These are phyloP conservation scores for Saturnispora dispora DNA, from an alignment of 805 yeast species.

Conservation along the genomic window DNA sequence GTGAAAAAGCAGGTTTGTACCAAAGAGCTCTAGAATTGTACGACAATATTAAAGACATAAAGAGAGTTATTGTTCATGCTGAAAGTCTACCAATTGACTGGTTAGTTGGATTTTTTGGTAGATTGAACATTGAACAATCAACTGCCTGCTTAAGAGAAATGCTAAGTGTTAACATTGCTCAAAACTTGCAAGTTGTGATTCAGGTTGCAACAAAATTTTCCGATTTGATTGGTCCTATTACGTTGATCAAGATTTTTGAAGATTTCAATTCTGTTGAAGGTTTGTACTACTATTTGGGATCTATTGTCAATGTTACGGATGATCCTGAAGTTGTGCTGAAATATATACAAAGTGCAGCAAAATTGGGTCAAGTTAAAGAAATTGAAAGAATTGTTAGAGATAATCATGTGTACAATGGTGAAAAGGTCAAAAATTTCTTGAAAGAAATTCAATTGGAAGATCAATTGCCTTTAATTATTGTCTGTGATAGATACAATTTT, in stretches of 20 bases:
- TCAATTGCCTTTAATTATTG: slow-evolving; percentile 92
- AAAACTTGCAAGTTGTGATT: slow-evolving; percentile 84
- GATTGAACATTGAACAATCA: slow-evolving; percentile 88
- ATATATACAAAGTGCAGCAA: slow-evolving; percentile 91
- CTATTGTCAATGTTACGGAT: slow-evolving; percentile 86
- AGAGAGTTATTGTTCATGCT: slow-evolving; percentile 88
- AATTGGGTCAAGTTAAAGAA: slow-evolving; percentile 82
- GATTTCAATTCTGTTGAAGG: slow-evolving; percentile 91
- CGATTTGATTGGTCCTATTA: slow-evolving; percentile 80
- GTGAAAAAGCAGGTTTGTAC: slow-evolving; percentile 92
- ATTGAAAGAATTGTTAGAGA: slow-evolving; percentile 94
- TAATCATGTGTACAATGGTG: slow-evolving; percentile 91
- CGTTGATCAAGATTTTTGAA: slow-evolving; percentile 84
- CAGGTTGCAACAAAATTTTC: slow-evolving; percentile 97
- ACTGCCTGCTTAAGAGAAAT: slow-evolving; percentile 80
- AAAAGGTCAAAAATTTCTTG: slow-evolving; percentile 92
- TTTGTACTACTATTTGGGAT: slow-evolving; percentile 83
- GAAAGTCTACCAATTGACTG: slow-evolving; percentile 82
- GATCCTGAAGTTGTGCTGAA: slow-evolving; percentile 94
- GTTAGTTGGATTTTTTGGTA: slow-evolving; percentile 88
- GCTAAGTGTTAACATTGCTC: slow-evolving; percentile 62
- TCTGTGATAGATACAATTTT: slow-evolving; percentile 85
- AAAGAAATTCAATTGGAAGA: slow-evolving; percentile 91
- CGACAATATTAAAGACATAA: slow-evolving; percentile 89
- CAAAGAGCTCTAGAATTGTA: slow-evolving; percentile 96